phyloP scores from a whole-genome alignment of 306 rosid species.

The Quercus alba region DNA sequence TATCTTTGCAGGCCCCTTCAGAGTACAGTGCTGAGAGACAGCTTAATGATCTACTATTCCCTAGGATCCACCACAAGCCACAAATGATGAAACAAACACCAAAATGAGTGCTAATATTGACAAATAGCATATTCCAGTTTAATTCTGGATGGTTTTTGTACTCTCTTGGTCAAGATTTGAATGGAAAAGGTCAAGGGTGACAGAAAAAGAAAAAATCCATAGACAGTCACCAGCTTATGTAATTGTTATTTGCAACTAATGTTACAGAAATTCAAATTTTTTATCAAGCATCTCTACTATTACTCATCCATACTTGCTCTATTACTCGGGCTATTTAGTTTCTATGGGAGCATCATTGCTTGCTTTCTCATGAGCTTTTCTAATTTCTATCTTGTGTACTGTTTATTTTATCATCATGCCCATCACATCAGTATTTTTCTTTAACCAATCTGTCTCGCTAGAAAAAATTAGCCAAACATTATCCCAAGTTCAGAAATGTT shows the following conservation, averaged over 20 bases:
- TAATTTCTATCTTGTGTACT: background rate
- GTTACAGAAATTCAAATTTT: constrained; percentile 34
- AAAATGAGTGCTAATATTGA: constrained; percentile 38
- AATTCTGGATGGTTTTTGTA: constrained; percentile 25
- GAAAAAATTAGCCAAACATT: too few relatives aligned
- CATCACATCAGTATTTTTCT: too few relatives aligned
- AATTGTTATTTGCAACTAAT: constrained; percentile 29
- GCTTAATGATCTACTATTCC: constrained; percentile 74
- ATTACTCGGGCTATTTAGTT: background rate
- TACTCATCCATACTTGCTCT: background rate
- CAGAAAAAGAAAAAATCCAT: constrained; percentile 24
- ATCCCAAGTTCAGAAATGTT: too few relatives aligned
- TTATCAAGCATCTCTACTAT: constrained; percentile 3
- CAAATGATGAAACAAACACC: constrained; percentile 61
- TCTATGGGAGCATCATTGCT: background rate
- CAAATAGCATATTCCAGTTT: constrained; percentile 5
- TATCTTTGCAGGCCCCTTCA: constrained; percentile 70
- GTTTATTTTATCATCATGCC: too few relatives aligned
- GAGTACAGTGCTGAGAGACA: constrained; percentile 88
- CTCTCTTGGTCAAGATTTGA: constrained; percentile 16
- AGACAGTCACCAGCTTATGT: constrained; percentile 35
- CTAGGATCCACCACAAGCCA: constrained; percentile 58
- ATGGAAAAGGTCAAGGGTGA: constrained; percentile 17
- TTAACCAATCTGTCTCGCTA: too few relatives aligned
- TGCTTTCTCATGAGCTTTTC: background rate